Base-by-base conservation (phyloP, 805 yeast species). In the Suhomyces vadensis region DNA sequence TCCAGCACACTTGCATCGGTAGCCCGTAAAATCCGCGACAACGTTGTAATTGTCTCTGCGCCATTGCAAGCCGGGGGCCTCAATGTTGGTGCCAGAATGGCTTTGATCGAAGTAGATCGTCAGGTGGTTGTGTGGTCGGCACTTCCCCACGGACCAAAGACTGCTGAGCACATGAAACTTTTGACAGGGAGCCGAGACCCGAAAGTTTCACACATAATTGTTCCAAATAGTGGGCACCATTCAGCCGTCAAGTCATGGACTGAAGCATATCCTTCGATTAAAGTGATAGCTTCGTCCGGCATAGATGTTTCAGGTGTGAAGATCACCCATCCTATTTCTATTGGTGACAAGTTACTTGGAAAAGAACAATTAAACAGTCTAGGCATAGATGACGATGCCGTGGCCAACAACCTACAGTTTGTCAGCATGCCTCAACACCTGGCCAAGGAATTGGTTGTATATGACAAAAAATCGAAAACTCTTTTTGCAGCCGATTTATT, bases 71-170 rank as follows among this genome's bases (percentile, higher is more conserved):
- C 52, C 21, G 54, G 51, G 31, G 50, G 50, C 26, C 37, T 67
- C 41, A 60, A 66, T 45, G 60, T 69, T 39, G 75, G 75, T 7
- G 71, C 65, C 3, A 55, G 75, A 20, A 70, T 70, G 75, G 65
- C 72, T 1, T 47, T 68, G 8, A 57, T 70, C 52, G 51, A 61
- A 29, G 52, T 57, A 48, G 52, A 60, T 35, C 51, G 50, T 25
- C 37, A 49, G 17, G 39, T 58, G 6, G 50, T 58, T 16, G 49
- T 53, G 22, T 53, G 48, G 49, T 47, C 53, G 1, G 45, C 55
- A 2, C 37, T 55, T 29, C 51, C 49, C 3, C 52, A 39, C 29
- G 51, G 53, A 3, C 44, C 42, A 10, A 50, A 47, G 35, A 44
- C 48, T 25, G 24, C 39, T 13, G 42, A 45, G 26, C 50, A 49